Evolutionary conservation across 129 eudicot genomes (phyloP), one percentile per base, ranked within the genome.

Genomic region (Pittosporum tobira): DNA sequence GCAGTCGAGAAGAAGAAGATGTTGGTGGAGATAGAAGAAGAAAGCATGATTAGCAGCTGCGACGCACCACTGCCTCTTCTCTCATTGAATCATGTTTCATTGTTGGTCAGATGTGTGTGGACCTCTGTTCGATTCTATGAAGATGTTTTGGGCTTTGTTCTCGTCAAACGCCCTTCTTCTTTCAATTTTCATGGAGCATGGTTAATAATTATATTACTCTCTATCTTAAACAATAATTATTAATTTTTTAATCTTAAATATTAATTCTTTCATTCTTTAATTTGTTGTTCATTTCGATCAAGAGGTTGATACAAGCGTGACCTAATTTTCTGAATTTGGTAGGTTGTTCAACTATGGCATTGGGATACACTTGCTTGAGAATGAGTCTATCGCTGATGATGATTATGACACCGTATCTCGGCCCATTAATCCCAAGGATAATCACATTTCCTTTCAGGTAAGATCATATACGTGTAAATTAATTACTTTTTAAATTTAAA

Each of bases 361-460:
- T 25, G 77, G 77, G 11, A 72, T 72, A 13, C 77, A 72, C 53
- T 65, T 72, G 62, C 48, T 72, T 16, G 62, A 71, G 66, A 48
- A 21, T 12, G 62, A 65, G 30, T 31, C 57, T 4, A 59, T 26
- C n/a, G n/a, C n/a, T 16, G 64, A 64, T 15, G 59, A 62, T 13
- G 54, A 59, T 28, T 21, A n/a, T n/a, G 48, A 55, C 10, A 0
- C 16, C 13, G 21, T 23, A 24, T 19, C 51, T 1, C 45, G 62
- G 2, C 67, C 62, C 0, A 72, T 72, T 3, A 72, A 72, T 59
- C 72, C 77, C 34, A 72, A 65, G 40, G 77, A 65, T 34, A 58
- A 72, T 24, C 77, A 72, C 62, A 58, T 72, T 1, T 72, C 77
- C 25, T 72, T 72, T 36, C 77, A 72, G 57, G 74, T 69, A 60